Percentiles rank a stretch among this genome's conserved stretches.
Evolutionary conservation across 805 yeast species (phyloP).

Genomic region (Nakazawaea peltata): DNA sequence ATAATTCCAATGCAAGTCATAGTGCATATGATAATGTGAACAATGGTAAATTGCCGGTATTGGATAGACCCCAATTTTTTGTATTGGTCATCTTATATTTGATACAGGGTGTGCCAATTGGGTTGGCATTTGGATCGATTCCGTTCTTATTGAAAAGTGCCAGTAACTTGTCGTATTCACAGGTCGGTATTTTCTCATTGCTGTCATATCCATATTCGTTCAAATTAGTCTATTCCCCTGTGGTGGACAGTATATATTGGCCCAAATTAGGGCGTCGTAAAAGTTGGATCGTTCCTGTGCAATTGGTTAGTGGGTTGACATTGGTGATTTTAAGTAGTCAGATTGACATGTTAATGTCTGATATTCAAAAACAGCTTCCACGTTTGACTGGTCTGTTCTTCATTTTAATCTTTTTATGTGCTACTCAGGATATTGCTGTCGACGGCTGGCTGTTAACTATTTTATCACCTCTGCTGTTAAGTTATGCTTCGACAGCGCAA

Average conservation of each 20-base stretch:
- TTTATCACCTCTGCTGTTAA: slow-evolving; percentile 64
- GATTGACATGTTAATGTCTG: slow-evolving; percentile 41
- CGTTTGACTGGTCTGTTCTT: slow-evolving; percentile 67
- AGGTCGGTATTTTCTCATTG: slow-evolving; percentile 82
- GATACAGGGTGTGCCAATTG: slow-evolving; percentile 95
- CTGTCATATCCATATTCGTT: slow-evolving; percentile 94
- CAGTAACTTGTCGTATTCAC: slow-evolving; percentile 68
- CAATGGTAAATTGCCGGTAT: too few species aligned
- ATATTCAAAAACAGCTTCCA: slow-evolving; percentile 41
- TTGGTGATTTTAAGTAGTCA: slow-evolving; percentile 55
- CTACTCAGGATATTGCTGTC: slow-evolving; percentile 97
- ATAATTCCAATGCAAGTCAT: too few species aligned
- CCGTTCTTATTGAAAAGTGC: slow-evolving; percentile 78
- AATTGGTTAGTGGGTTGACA: slow-evolving; percentile 65
- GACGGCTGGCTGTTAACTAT: slow-evolving; percentile 98
- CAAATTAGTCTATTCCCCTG: slow-evolving; percentile 91
- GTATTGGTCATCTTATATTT: slow-evolving; percentile 69
- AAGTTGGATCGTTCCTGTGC: slow-evolving; percentile 94
- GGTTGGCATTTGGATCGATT: slow-evolving; percentile 88
- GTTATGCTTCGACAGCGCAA: slow-evolving; percentile 96
- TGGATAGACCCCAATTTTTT: slow-evolving; percentile 68
- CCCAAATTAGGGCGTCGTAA: slow-evolving; percentile 69
- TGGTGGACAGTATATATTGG: slow-evolving; percentile 81
- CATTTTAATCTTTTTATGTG: slow-evolving; percentile 75
- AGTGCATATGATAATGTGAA: too few species aligned